Base-by-base conservation (phyloP, 768 basidiomycete genomes). In the Leucocoprinus sp. region DNA sequence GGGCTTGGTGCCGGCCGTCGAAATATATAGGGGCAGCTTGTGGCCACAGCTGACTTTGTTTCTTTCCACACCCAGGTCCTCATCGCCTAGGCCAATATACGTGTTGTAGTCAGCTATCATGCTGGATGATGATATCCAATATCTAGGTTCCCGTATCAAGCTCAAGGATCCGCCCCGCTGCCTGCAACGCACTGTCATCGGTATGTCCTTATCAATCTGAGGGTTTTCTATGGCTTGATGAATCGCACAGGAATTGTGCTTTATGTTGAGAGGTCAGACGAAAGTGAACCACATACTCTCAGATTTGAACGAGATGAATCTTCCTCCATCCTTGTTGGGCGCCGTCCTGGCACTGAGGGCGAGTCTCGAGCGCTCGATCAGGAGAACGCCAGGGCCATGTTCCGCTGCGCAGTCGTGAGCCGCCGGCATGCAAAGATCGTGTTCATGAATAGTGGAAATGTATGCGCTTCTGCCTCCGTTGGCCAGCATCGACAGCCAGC, bases 341-440 rank as follows among this genome's bases (percentile, higher is more conserved):
- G 86, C 37, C 77, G 78, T 48, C 77, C 84, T 8, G 69, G 72
- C 15, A 68, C 67, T 45, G 70, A 75, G 52, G 54, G 58, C 31
- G 66, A 59, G 48, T 59, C 63, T 50, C 60, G 66, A 61, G 57
- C 62, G 38, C 56, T 61, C 37, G 68, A 65, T 46, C 61, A 60
- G 40, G 68, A 70, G 19, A 59, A 59, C 39, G 69, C 71, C 44
- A 70, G 69, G 46, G 82, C 78, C 12, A 72, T 78, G 60, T 88
- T 88, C 52, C 64, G 77, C 39, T 88, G 86, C 56, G 80, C 84
- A 23, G 86, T 89, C 37, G 82, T 90, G 52, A 86, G 83, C 59
- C 74, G 86, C 19, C 75, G 66, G 56, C 86, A 90, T 65, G 85
- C 86, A 46, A 84, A 79, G 70, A 78, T 90, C 49, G 70, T 74